Evolutionary conservation across 345 rosid species (phyloP), one percentile per base, ranked within the genome.

Genomic region (Eucalyptus brandiana): DNA sequence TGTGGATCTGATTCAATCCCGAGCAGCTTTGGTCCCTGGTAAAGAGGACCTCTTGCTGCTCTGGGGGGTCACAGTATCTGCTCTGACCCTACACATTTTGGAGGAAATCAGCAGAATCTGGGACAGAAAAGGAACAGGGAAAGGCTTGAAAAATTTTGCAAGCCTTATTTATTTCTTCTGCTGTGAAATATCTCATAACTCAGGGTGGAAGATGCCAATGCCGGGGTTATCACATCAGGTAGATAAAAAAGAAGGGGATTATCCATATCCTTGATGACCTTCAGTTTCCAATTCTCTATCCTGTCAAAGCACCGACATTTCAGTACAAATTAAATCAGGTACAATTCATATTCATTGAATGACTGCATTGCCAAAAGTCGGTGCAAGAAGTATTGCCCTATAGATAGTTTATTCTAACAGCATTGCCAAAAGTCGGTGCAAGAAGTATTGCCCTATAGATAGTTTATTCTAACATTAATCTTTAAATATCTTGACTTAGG

Each of bases 1-100:
- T 88, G 90, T 91, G 91, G 94, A 62, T 89, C 88, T 91, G 86
- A 69, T 45, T 67, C 65, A 90, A 86, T 90, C 81, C 86, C 4
- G 80, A 53, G 15, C 80, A 44, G 23, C 88, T 32, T 58, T 87
- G 80, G 47, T 50, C 88, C 80, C 80, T 28, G 24, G 9, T 17
- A 87, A 87, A 87, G 80, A n/a, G 86, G 26, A 76, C 83, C 83
- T 76, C 47, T 6, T 76, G 85, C 85, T 76, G 85, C 85, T 23
- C 45, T 40, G 9, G 47, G 16, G 47, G 85, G 47, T 76, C 85
- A 23, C 85, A 40, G 47, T 21, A 37, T 76, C 83, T 76, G 47
- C 1, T 21, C 83, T 37, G 83, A 40, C 85, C 85, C 85, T 76
- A 76, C 85, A 18, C 81, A 11, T 40, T 37, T 76, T 10, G 47